Evolutionary conservation across 2,329 filamentous ascomycete genomes (phyloP).

Genomic region (Scedosporium apiospermum): DNA sequence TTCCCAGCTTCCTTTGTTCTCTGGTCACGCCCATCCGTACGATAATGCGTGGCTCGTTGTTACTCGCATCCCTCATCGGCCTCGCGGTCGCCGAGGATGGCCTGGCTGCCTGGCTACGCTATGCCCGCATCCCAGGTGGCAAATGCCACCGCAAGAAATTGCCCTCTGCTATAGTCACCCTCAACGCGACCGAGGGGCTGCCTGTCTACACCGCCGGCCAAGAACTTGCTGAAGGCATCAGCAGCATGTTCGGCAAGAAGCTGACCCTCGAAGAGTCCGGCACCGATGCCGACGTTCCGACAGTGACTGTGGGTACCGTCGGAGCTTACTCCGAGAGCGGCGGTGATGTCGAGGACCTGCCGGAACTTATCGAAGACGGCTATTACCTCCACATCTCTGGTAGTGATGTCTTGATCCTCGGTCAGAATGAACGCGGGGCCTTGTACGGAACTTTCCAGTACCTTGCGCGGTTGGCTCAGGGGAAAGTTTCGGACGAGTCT

Average conservation of each 20-base stretch:
- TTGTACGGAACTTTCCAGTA: slow-evolving; percentile 64
- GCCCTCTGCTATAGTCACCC: slow-evolving; percentile 38
- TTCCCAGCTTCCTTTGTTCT: background rate
- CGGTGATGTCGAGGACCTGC: slow-evolving; percentile 19
- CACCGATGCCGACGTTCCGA: background rate
- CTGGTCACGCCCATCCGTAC: background rate
- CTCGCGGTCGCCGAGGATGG: slow-evolving; percentile 48
- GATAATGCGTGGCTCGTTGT: slow-evolving; percentile 19
- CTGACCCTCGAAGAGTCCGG: slow-evolving; percentile 19
- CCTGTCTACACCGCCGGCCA: slow-evolving; percentile 50
- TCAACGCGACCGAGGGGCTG: slow-evolving; percentile 43
- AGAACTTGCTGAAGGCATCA: slow-evolving; percentile 49
- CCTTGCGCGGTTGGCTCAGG: slow-evolving; percentile 53
- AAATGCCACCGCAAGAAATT: slow-evolving; percentile 25
- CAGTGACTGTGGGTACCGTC: slow-evolving; percentile 15
- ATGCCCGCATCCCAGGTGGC: slow-evolving; percentile 37
- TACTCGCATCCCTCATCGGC: slow-evolving; percentile 18
- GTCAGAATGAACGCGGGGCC: slow-evolving; percentile 56
- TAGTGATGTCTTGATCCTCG: slow-evolving; percentile 45
- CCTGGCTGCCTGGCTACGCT: slow-evolving; percentile 53
- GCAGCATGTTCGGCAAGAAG: slow-evolving; percentile 43
- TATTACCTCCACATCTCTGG: slow-evolving; percentile 47
- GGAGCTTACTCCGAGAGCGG: slow-evolving; percentile 19
- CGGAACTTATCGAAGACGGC: slow-evolving; percentile 44
- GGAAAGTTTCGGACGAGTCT: slow-evolving; percentile 37